A percentile compares a stretch with the other conserved stretches of the same genome.
These are phyloP conservation scores for Mortierella alpina DNA, from an alignment of 192 early-diverging fungal genomes.

Conservation along the genomic window DNA sequence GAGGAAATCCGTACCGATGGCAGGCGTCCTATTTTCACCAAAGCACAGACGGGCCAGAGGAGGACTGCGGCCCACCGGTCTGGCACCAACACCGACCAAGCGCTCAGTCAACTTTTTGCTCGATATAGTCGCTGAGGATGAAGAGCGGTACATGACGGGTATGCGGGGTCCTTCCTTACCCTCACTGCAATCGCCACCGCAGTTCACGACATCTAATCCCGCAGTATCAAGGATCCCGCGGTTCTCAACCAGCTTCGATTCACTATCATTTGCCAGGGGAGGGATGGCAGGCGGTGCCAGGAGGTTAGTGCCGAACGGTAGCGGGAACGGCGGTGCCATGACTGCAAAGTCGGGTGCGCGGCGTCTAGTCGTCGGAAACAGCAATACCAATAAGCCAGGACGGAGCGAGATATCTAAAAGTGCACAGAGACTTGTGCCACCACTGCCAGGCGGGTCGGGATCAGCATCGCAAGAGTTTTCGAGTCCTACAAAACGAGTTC, in stretches of 20 bases:
- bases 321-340: neutral
- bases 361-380: conserved; percentile 2
- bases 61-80: conserved; percentile 28
- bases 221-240: neutral
- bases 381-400: neutral
- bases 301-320: conserved; percentile 16
- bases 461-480: neutral
- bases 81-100: conserved; percentile 21
- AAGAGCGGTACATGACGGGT: conserved; percentile 28
- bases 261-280: neutral
- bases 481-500: conserved; percentile 15
- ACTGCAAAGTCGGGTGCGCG: conserved; percentile 12
- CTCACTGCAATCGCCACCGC: neutral
- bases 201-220: neutral
- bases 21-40: conserved; percentile 30
- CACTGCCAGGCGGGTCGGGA: neutral
- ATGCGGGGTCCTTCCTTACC: conserved; percentile 12
- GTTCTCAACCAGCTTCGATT: neutral
- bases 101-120: conserved; percentile 42
- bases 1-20: conserved; percentile 10
- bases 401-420: conserved; percentile 4
- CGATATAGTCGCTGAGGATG: conserved; percentile 43
- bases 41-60: conserved; percentile 28
- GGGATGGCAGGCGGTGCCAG: conserved; percentile 33
- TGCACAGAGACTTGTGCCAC: conserved; percentile 7